Percentiles rank a stretch among this genome's conserved stretches.
phyloP scores from a whole-genome alignment of 164 flowering plant species.

The Amborella trichopoda region DNA sequence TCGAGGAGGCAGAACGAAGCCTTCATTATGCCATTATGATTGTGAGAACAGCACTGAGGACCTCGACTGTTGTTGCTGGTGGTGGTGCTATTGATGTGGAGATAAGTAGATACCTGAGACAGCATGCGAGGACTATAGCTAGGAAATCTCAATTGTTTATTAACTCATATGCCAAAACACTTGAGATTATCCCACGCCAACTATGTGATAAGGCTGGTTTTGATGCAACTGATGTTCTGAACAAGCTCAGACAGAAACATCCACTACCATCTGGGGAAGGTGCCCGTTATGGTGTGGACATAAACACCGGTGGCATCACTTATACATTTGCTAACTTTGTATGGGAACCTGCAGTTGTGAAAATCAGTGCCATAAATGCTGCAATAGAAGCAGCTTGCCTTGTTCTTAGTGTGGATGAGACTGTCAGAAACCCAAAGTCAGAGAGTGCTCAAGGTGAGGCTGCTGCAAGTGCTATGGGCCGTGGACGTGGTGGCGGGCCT shows the following conservation, averaged over 20 bases:
- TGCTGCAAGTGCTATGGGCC: too few relatives aligned
- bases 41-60: constrained; percentile 92
- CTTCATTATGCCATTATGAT: constrained; percentile 99
- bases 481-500: too few relatives aligned
- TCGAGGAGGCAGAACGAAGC: constrained; percentile 99
- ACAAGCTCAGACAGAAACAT: constrained; percentile 94
- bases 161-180: constrained; percentile 95
- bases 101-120: constrained; percentile 81
- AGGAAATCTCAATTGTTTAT: constrained; percentile 96
- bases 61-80: constrained; percentile 97
- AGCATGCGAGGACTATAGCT: constrained; percentile 86
- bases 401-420: constrained; percentile 88
- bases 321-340: constrained; percentile 94
- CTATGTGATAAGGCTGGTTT: constrained; percentile 99
- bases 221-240: constrained; percentile 98
- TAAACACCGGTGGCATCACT: constrained; percentile 90
- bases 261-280: constrained; percentile 96
- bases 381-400: constrained; percentile 98
- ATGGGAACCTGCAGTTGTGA: constrained; percentile 98
- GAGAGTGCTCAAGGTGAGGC: too few relatives aligned
- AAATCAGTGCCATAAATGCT: constrained; percentile 97
- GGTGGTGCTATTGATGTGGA: constrained; percentile 99
- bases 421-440: constrained; percentile 96
- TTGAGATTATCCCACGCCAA: constrained; percentile 97
- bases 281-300: constrained; percentile 85